A percentile compares a stretch with the other conserved stretches of the same genome.
Evolutionary conservation across 257 asterid species (phyloP).

Genomic region (Nicotiana benthamiana): DNA sequence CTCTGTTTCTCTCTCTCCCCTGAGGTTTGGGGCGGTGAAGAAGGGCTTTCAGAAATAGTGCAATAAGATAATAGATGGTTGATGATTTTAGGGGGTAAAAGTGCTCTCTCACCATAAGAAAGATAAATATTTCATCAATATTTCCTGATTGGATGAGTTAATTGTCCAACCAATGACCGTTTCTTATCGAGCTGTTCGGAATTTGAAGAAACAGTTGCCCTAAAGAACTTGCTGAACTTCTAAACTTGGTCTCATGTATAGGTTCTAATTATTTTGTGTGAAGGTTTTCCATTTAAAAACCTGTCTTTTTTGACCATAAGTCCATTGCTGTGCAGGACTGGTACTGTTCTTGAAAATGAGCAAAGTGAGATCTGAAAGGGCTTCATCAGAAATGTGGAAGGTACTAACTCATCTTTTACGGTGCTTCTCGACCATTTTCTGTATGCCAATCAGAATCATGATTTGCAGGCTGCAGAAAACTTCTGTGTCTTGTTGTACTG

Average conservation of each 20-base stretch:
- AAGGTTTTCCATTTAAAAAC: neutral
- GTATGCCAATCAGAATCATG: neutral
- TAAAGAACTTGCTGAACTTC: neutral
- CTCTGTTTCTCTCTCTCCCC: neutral
- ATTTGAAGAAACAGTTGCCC: neutral
- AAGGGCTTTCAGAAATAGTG: neutral
- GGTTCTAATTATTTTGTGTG: neutral
- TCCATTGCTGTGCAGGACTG: slow-evolving; percentile 44
- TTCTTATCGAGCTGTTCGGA: neutral
- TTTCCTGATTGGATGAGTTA: neutral
- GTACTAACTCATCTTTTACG: slow-evolving; percentile 22
- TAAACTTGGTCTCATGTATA: neutral
- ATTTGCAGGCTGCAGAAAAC: neutral
- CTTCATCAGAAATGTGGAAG: slow-evolving; percentile 82
- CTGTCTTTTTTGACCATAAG: neutral
- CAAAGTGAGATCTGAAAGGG: slow-evolving; percentile 86
- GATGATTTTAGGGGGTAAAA: neutral
- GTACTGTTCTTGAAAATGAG: slow-evolving; percentile 81
- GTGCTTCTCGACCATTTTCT: slow-evolving; percentile 7
- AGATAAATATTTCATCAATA: neutral
- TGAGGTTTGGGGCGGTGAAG: neutral
- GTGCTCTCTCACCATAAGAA: neutral
- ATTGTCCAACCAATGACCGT: neutral
- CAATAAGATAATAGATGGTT: neutral
- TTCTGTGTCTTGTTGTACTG: neutral